These are phyloP conservation scores for Panus rudis DNA, from an alignment of 768 basidiomycete genomes.

Conservation along the genomic window DNA sequence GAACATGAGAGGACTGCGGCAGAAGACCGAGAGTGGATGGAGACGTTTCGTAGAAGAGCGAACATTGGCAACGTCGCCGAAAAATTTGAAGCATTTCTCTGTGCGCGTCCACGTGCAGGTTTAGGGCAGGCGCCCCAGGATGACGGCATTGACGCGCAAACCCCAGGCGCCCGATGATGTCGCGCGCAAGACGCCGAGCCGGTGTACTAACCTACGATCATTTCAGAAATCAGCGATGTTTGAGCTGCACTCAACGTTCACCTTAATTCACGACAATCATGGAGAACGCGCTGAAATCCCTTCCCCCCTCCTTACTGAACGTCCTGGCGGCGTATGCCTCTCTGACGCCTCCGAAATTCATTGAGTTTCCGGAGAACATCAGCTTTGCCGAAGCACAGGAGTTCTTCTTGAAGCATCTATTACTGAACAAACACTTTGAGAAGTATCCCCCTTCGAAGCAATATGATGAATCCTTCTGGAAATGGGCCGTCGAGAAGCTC, in stretches of 20 bases:
- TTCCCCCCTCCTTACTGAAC: conserved; percentile 25
- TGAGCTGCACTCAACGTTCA: too few relatives aligned
- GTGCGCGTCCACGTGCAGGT: conserved; percentile 18
- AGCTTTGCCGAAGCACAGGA: conserved; percentile 38
- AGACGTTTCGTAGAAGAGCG: conserved; percentile 19
- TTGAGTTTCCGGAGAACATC: conserved; percentile 35
- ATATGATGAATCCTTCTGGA: conserved; percentile 69
- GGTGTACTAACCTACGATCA: too few relatives aligned
- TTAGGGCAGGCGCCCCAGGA: conserved; percentile 19
- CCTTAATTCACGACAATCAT: conserved; percentile 3
- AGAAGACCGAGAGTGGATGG: conserved; percentile 4
- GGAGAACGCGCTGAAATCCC: neutral
- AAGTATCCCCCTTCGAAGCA: conserved; percentile 55
- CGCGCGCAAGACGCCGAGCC: too few relatives aligned
- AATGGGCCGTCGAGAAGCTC: conserved; percentile 52
- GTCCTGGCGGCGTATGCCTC: conserved; percentile 48
- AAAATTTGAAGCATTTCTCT: conserved; percentile 18
- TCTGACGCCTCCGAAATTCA: conserved; percentile 36
- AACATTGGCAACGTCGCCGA: conserved; percentile 18
- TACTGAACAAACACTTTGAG: conserved; percentile 46
- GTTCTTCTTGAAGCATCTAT: conserved; percentile 46
- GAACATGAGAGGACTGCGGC: conserved; percentile 4
- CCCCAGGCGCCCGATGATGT: neutral
- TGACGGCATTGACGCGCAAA: neutral
- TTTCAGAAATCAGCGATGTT: too few relatives aligned